Evolutionary conservation across 176 grass and related monocot species (phyloP).

Genomic region (Poa annua): DNA sequence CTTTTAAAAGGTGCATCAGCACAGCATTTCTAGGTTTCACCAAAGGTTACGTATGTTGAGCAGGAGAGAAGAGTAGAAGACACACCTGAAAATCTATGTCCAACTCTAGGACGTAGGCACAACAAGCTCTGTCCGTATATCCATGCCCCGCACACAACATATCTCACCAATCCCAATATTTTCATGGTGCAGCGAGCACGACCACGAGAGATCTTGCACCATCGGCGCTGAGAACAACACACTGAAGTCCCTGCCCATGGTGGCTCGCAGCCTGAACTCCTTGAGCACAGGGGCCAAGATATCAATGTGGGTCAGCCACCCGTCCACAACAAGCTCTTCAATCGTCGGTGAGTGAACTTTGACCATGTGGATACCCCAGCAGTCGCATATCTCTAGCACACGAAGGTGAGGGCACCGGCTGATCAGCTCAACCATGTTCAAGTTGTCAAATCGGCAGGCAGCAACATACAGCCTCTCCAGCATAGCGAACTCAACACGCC

Average conservation of each 20-base stretch:
- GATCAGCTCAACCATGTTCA: background rate
- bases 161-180: background rate
- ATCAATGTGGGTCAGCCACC: background rate
- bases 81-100: background rate
- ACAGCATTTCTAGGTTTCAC: background rate
- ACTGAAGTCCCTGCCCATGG: background rate
- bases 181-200: accelerated
- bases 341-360: background rate
- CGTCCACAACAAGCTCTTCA: background rate
- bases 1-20: background rate
- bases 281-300: background rate
- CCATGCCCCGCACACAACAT: background rate
- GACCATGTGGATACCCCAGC: too few relatives aligned
- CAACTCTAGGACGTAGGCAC: background rate
- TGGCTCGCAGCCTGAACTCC: background rate
- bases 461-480: background rate
- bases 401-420: background rate
- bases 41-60: background rate
- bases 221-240: background rate
- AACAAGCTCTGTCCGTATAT: background rate
- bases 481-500: background rate
- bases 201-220: background rate
- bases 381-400: background rate
- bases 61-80: background rate
- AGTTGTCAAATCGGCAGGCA: background rate